Evolutionary conservation across 176 grass and related monocot species (phyloP).

Genomic region (Bothriochloa decipiens): DNA sequence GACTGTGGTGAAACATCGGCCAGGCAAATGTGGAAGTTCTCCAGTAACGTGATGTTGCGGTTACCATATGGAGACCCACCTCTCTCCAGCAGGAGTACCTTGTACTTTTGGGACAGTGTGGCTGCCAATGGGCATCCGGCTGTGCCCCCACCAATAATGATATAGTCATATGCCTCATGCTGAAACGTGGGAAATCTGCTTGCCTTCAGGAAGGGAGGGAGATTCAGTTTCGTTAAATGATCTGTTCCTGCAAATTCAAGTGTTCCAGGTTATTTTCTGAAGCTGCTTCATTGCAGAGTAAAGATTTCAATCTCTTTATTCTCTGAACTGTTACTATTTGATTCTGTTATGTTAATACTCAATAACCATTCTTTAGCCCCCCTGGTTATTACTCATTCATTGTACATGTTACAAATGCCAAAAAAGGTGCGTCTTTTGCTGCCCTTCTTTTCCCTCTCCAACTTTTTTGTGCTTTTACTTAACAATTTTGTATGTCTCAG

Average conservation of each 20-base stretch:
- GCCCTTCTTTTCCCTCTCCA: not conserved
- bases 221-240: constrained; percentile 31
- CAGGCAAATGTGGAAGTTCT: constrained; percentile 92
- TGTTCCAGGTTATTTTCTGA: constrained; percentile 23
- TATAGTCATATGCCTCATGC: constrained; percentile 71
- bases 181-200: constrained; percentile 59
- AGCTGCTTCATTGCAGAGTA: constrained; percentile 25
- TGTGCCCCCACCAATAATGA: constrained; percentile 83
- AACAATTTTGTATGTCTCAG: not conserved
- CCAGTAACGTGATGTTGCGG: constrained; percentile 75
- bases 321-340: constrained; percentile 16
- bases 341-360: not conserved
- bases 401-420: not conserved
- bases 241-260: constrained; percentile 62
- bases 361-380: constrained; percentile 23
- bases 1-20: constrained; percentile 60
- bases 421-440: constrained; percentile 17
- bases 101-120: constrained; percentile 77
- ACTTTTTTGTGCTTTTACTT: not conserved
- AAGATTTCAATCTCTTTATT: not conserved
- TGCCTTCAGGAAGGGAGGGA: constrained; percentile 62
- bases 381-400: constrained; percentile 4
- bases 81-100: constrained; percentile 80
- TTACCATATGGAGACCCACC: constrained; percentile 89
- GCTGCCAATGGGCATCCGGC: constrained; percentile 86